Percentiles rank a stretch among this genome's conserved stretches.
phyloP scores from a whole-genome alignment of 257 asterid species.

The Petrea volubilis region DNA sequence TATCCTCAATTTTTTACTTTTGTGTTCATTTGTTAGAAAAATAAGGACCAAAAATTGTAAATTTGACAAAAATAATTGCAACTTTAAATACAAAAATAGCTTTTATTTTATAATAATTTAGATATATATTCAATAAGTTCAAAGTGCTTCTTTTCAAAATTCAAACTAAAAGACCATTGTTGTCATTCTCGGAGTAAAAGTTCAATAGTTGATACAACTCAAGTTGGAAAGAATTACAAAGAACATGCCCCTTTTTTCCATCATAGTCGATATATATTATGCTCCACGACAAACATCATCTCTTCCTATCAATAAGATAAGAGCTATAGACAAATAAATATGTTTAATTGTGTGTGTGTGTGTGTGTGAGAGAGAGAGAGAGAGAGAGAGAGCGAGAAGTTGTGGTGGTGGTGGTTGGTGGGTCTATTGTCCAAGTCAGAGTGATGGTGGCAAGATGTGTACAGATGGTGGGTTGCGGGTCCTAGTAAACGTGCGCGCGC shows the following conservation, averaged over 20 bases:
- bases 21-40: no score
- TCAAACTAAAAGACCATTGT: background rate
- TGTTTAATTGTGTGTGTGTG: background rate
- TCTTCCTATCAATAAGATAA: background rate
- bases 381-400: background rate
- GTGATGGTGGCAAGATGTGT: conserved; percentile 10
- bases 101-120: no score
- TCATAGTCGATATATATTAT: background rate
- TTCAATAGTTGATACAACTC: background rate
- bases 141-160: no score
- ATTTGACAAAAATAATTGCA: no score
- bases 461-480: background rate
- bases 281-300: background rate
- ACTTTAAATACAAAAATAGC: no score
- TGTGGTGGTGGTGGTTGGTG: background rate
- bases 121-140: no score
- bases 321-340: background rate
- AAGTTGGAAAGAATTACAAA: background rate
- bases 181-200: background rate
- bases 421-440: background rate
- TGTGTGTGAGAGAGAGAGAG: background rate
- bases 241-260: background rate
- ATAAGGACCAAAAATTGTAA: no score
- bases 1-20: no score
- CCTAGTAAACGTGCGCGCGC: background rate